Evolutionary conservation across 2,329 filamentous ascomycete genomes (phyloP), one percentile per base, ranked within the genome.

Genomic region (Aurifilum marmelostoma): DNA sequence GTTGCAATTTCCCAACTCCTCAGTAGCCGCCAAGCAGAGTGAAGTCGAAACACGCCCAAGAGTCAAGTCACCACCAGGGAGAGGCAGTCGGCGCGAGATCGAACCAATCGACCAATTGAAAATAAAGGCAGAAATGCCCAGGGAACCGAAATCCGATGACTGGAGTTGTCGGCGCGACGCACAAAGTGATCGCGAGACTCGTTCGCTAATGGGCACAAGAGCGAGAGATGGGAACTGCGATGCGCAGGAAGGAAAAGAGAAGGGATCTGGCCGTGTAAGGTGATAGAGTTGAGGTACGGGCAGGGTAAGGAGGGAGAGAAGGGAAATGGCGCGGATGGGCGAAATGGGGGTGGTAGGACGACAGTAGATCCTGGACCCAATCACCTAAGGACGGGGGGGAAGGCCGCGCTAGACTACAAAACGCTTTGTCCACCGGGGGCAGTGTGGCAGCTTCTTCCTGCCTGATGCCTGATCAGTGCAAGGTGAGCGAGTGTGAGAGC

Each of bases 21-120:
- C 34, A 58, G 54, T 56, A 41, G 62, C 59, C 65, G 68, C 68
- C 68, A 69, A 69, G 68, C 60, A 65, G 58, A 58, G 63, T 65
- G 52, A 65, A 65, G 63, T 65, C 63, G 63, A 65, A 65, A 65
- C 63, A 59, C 56, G 63, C 63, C 63, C 37, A 37, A 56, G 63
- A 65, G 50, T 65, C 47, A 56, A 39, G 63, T 56, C 34, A 52
- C 63, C 47, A 39, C 63, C 43, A 39, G 34, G 47, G 24, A 65
- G 32, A 65, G 63, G 50, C 34, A 43, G 63, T 58, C 56, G 41
- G 56, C 27, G 50, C 65, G 65, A 67, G 43, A 29, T n/a, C 11
- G 47, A 64, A 24, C 39, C 29, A 54, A 61, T 50, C 41, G 39
- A 37, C 11, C 65, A 54, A 60, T 61, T 50, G 41, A 47, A n/a